Conservation (phyloP, 176 grass and related monocot species). For the Oryza nivara region DNA sequence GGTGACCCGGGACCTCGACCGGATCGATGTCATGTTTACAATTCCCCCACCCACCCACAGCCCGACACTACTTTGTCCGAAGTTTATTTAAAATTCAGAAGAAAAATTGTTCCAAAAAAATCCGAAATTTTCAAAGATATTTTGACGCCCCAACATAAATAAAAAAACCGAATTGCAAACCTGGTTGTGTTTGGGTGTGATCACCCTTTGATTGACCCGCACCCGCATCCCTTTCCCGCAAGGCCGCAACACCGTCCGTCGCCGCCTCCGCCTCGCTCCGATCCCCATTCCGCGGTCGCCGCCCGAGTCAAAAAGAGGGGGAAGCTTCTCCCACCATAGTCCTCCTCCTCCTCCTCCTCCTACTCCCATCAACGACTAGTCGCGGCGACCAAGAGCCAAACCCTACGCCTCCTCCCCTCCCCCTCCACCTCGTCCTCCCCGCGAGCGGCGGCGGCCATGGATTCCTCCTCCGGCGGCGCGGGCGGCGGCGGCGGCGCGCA, state of each 20-base stretch:
- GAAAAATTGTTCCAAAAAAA: too few relatives aligned
- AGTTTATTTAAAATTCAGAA: too few relatives aligned
- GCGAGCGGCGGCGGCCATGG: slow-evolving; percentile 39
- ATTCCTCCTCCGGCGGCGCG: slow-evolving; percentile 42
- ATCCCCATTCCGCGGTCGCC: slow-evolving; percentile 38
- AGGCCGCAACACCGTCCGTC: slow-evolving; percentile 10
- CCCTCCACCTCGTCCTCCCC: not conserved
- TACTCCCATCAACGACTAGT: slow-evolving; percentile 42
- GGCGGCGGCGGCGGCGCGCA: slow-evolving; percentile 49
- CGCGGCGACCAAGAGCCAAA: slow-evolving; percentile 28
- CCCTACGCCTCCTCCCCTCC: not conserved
- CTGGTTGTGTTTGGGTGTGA: too few relatives aligned
- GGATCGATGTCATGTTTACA: too few relatives aligned
- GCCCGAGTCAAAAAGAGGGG: slow-evolving; percentile 57
- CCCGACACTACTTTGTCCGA: too few relatives aligned
- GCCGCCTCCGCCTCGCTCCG: slow-evolving; percentile 13
- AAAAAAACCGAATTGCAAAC: too few relatives aligned
- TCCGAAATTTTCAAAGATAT: too few relatives aligned
- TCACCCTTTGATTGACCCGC: too few relatives aligned
- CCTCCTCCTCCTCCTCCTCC: not conserved
- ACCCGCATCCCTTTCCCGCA: not conserved
- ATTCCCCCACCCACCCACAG: too few relatives aligned
- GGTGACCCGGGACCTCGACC: too few relatives aligned
- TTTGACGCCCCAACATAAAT: too few relatives aligned
- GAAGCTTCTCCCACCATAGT: slow-evolving; percentile 52